A percentile compares a stretch with the other conserved stretches of the same genome.
Conservation (phyloP, 2,329 filamentous ascomycete genomes). For the Colletotrichum neosansevieriae region DNA sequence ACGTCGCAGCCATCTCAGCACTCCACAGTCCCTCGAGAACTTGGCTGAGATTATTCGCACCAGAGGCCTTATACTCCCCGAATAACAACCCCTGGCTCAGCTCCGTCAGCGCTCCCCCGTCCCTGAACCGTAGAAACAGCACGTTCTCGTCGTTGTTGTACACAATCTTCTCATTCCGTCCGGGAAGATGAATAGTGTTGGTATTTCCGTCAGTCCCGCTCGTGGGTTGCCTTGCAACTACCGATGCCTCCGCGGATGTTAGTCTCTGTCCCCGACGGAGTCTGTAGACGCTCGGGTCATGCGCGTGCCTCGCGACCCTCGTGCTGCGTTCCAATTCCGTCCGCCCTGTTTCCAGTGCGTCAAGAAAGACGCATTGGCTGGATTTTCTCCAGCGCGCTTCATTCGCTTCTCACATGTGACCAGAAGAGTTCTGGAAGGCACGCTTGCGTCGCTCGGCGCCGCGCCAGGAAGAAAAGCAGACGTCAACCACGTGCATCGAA, state of each 20-base stretch:
- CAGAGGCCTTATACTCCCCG: slow-evolving; percentile 31
- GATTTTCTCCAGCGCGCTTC: slow-evolving; percentile 26
- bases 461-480: slow-evolving; percentile 45
- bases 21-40: slow-evolving; percentile 49
- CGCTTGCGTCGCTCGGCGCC: slow-evolving; percentile 18
- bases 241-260: slow-evolving; percentile 36
- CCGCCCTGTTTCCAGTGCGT: slow-evolving; percentile 17
- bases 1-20: slow-evolving; percentile 44
- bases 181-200: slow-evolving; percentile 46
- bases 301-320: slow-evolving; percentile 17
- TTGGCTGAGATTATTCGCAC: slow-evolving; percentile 32
- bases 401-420: background rate
- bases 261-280: slow-evolving; percentile 21
- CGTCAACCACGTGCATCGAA: slow-evolving; percentile 47
- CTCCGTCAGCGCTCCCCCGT: slow-evolving; percentile 33
- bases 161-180: slow-evolving; percentile 42
- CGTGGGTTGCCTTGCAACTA: background rate
- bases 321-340: slow-evolving; percentile 9
- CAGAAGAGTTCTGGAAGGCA: slow-evolving; percentile 14
- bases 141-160: slow-evolving; percentile 45
- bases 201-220: slow-evolving; percentile 12
- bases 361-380: slow-evolving; percentile 33
- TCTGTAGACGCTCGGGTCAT: slow-evolving; percentile 28
- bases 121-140: slow-evolving; percentile 46
- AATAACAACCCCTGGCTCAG: slow-evolving; percentile 22